Percentiles rank a stretch among this genome's conserved stretches.
phyloP scores from a whole-genome alignment of 2,329 filamentous ascomycete species.

The Ophiostoma novo-ulmi region DNA sequence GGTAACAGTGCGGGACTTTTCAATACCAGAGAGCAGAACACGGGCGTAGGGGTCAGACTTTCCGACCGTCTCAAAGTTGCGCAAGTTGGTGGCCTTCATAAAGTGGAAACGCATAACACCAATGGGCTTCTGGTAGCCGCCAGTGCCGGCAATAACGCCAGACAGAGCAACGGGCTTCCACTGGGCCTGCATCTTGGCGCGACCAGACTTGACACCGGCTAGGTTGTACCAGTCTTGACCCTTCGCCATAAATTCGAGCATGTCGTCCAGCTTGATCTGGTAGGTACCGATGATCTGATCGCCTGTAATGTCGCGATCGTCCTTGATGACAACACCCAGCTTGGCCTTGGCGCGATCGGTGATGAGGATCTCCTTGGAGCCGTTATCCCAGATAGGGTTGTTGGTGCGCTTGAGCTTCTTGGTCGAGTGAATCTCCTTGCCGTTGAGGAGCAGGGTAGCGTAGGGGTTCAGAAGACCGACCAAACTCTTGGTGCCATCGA shows the following conservation, averaged over 20 bases:
- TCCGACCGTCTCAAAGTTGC: slow-evolving; percentile 90
- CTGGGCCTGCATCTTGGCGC: slow-evolving; percentile 82
- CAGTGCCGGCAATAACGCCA: slow-evolving; percentile 69
- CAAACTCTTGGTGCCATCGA: slow-evolving; percentile 87
- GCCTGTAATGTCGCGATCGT: slow-evolving; percentile 77
- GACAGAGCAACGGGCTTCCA: slow-evolving; percentile 93
- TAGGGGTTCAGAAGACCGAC: slow-evolving; percentile 91
- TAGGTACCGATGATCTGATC: slow-evolving; percentile 88
- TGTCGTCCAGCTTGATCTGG: slow-evolving; percentile 90
- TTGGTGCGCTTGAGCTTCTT: slow-evolving; percentile 96
- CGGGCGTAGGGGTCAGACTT: slow-evolving; percentile 95
- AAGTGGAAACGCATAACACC: slow-evolving; percentile 95
- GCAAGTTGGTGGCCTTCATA: slow-evolving; percentile 71
- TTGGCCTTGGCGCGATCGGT: slow-evolving; percentile 88
- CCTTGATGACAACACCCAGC: slow-evolving; percentile 88
- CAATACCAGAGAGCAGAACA: slow-evolving; percentile 81
- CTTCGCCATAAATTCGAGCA: slow-evolving; percentile 84
- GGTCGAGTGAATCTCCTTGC: slow-evolving; percentile 82
- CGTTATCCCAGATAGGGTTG: slow-evolving; percentile 92
- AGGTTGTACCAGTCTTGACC: slow-evolving; percentile 97
- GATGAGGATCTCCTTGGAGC: slow-evolving; percentile 88
- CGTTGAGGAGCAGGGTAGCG: slow-evolving; percentile 79
- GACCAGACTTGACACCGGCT: slow-evolving; percentile 71
- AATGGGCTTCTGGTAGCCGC: slow-evolving; percentile 87
- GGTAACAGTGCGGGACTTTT: slow-evolving; percentile 88